These are phyloP conservation scores for Podila epigama DNA, from an alignment of 192 early-diverging fungal genomes.

Conservation along the genomic window DNA sequence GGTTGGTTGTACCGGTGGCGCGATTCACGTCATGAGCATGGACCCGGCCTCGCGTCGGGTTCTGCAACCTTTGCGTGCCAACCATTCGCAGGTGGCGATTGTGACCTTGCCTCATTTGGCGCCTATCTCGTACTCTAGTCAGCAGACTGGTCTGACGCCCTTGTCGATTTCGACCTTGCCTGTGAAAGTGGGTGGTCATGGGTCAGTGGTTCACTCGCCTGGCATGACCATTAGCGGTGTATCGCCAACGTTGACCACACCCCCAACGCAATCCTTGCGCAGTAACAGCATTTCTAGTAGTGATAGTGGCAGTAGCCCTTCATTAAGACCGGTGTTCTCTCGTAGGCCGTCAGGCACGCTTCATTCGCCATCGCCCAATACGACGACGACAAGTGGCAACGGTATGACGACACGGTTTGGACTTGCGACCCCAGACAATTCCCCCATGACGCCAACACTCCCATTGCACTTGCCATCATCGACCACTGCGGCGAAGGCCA, in stretches of 20 bases:
- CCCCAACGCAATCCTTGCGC: no score
- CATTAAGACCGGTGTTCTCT: background rate
- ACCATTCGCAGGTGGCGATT: background rate
- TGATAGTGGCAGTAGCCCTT: no score
- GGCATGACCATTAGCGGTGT: background rate
- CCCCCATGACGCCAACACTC: background rate
- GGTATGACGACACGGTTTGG: background rate
- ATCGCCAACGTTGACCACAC: background rate
- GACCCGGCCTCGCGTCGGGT: constrained; percentile 11
- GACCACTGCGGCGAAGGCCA: background rate
- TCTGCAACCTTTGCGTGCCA: background rate
- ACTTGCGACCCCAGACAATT: constrained; percentile 1
- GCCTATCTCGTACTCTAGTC: background rate
- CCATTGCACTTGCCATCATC: background rate
- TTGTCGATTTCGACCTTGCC: background rate
- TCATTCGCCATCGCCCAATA: background rate
- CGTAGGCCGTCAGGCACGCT: background rate
- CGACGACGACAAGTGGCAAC: background rate
- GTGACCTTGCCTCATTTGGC: constrained; percentile 22
- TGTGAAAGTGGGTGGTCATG: background rate
- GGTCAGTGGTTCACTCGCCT: background rate
- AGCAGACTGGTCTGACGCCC: background rate
- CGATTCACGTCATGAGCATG: constrained; percentile 32
- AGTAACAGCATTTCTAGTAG: no score
- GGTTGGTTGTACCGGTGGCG: constrained; percentile 35